Percentiles rank a stretch among this genome's conserved stretches.
Conservation (phyloP, 1,139 yeast species). For the Taiozyma sp. region DNA sequence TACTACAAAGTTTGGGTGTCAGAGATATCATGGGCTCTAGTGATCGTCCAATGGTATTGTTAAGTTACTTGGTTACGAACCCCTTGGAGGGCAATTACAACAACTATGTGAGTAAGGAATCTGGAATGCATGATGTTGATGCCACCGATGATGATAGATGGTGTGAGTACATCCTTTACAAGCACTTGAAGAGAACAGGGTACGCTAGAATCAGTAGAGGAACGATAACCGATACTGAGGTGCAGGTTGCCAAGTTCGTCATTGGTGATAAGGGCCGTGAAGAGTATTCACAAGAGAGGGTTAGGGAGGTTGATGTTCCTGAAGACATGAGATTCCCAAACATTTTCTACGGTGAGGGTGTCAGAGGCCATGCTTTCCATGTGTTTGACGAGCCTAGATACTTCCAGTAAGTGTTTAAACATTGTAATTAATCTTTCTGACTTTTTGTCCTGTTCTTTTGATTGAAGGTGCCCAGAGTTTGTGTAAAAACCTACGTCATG, state of each 20-base stretch:
- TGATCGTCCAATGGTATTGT: conserved; percentile 69
- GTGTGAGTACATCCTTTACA: conserved; percentile 94
- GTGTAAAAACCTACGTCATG: not conserved
- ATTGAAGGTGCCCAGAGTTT: no score
- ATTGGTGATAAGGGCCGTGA: conserved; percentile 40
- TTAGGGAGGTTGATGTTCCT: conserved; percentile 52
- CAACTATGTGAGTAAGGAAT: conserved; percentile 76
- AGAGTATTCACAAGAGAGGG: conserved; percentile 49
- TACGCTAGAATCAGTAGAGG: conserved; percentile 93
- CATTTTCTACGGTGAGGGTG: conserved; percentile 88
- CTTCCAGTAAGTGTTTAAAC: conserved; percentile 27
- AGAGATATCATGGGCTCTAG: conserved; percentile 77
- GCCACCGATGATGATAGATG: conserved; percentile 95
- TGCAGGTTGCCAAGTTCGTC: conserved; percentile 90
- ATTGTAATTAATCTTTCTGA: no score
- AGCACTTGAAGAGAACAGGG: conserved; percentile 80
- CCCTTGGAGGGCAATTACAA: conserved; percentile 88
- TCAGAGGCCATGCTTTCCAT: conserved; percentile 88
- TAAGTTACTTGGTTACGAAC: conserved; percentile 84
- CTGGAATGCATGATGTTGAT: conserved; percentile 92
- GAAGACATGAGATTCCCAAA: conserved; percentile 71
- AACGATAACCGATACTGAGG: conserved; percentile 93
- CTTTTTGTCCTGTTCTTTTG: no score
- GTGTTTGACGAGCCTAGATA: conserved; percentile 88
- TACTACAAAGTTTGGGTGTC: conserved; percentile 75